These are phyloP conservation scores for Podospora pseudoanserina DNA, from an alignment of 495 filamentous ascomycete genomes.

Conservation along the genomic window DNA sequence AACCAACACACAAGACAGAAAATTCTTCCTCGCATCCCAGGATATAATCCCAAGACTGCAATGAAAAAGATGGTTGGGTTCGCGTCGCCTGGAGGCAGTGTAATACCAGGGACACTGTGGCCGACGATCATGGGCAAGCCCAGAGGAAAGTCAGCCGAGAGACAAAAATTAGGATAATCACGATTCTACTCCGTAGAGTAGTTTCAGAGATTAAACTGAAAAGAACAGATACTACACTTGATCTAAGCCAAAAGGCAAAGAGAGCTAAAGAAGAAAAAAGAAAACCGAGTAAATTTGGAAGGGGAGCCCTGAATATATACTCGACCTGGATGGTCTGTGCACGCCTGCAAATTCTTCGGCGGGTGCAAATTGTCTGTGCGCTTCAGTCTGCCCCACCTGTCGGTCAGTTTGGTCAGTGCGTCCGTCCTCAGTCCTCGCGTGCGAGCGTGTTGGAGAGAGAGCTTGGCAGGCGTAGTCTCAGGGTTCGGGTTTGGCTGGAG, in stretches of 20 bases:
- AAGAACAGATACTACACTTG: constrained; percentile 99
- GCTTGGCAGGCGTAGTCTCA: not conserved
- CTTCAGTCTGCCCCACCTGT: not conserved
- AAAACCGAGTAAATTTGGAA: constrained; percentile 1
- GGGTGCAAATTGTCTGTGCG: constrained; percentile 3
- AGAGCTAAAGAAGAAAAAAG: constrained; percentile 35
- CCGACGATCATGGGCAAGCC: constrained; percentile 70
- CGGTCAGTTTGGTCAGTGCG: not conserved
- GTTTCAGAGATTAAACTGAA: constrained; percentile 88
- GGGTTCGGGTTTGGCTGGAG: constrained; percentile 27
- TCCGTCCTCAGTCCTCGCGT: not conserved
- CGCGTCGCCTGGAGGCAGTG: constrained; percentile 84
- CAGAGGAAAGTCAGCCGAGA: constrained; percentile 39
- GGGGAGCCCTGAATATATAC: constrained; percentile 5
- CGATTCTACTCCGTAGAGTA: constrained; percentile 64
- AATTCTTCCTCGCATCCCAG: constrained; percentile 22
- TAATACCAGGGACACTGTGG: constrained; percentile 84
- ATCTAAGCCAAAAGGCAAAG: constrained; percentile 80
- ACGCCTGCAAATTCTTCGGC: constrained; percentile 3
- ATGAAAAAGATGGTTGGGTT: constrained; percentile 39
- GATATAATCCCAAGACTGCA: constrained; percentile 14
- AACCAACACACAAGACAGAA: not conserved
- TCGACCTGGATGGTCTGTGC: not conserved
- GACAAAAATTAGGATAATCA: constrained; percentile 83
- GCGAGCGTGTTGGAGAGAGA: not conserved